phyloP scores from a whole-genome alignment of 1,284 basidiomycete species.

The Paramarasmius palmivorus region DNA sequence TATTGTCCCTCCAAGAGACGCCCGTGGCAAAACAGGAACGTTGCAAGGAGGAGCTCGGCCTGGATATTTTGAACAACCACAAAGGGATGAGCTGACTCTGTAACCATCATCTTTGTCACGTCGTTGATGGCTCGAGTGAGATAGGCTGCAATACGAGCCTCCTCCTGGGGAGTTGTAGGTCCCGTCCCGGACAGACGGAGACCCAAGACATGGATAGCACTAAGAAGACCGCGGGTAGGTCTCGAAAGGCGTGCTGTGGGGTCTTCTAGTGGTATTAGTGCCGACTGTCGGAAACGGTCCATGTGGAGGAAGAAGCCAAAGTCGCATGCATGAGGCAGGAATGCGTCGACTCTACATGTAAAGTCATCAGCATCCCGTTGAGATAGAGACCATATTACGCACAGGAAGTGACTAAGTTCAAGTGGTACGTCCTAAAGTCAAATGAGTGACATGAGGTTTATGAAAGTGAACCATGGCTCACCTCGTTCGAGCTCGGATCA shows the following conservation, averaged over 20 bases:
- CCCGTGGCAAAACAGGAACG: slow-evolving; percentile 5
- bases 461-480: background rate
- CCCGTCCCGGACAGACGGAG: slow-evolving; percentile 5
- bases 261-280: background rate
- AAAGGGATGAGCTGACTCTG: slow-evolving; percentile 3
- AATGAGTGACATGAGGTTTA: background rate
- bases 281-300: slow-evolving; percentile 1
- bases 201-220: slow-evolving; percentile 7
- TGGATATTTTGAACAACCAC: slow-evolving; percentile 7
- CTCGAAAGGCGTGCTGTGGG: background rate
- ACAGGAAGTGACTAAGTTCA: background rate
- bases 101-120: slow-evolving; percentile 1
- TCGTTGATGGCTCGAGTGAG: slow-evolving; percentile 5
- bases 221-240: slow-evolving; percentile 9
- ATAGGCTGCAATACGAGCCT: background rate
- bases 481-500: background rate
- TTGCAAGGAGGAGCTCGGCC: slow-evolving; percentile 10
- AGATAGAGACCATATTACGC: background rate
- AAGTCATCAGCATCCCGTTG: background rate
- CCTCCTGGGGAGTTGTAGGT: background rate
- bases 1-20: slow-evolving; percentile 14
- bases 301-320: slow-evolving; percentile 11
- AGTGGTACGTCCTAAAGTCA: background rate
- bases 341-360: slow-evolving; percentile 7
- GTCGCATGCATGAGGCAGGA: slow-evolving; percentile 8